Percentiles rank a stretch among this genome's conserved stretches.
These are phyloP conservation scores for Pleurotus tuoliensis DNA, from an alignment of 768 basidiomycete genomes.

Conservation along the genomic window DNA sequence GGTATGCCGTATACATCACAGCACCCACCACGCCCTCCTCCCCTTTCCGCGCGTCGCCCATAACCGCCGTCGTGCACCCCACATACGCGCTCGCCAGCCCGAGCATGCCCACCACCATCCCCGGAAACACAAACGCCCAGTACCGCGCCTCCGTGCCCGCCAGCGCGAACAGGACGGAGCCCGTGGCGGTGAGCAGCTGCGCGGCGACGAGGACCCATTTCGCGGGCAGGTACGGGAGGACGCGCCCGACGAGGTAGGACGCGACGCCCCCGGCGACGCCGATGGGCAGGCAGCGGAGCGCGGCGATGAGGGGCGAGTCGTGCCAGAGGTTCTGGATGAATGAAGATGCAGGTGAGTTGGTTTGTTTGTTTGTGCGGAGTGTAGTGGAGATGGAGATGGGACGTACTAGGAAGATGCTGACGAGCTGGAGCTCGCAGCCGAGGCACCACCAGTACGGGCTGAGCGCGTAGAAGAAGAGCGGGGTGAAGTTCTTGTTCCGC, in stretches of 20 bases:
- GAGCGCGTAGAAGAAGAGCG: slow-evolving; percentile 28
- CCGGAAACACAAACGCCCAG: slow-evolving; percentile 43
- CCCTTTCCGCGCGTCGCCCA: slow-evolving; percentile 9
- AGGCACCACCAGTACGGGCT: slow-evolving; percentile 14
- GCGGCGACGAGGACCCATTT: slow-evolving; percentile 32
- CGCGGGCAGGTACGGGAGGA: background rate
- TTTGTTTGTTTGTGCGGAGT: background rate
- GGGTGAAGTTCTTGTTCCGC: slow-evolving; percentile 34
- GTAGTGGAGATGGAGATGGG: background rate
- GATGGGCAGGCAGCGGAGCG: slow-evolving; percentile 22
- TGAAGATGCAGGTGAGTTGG: slow-evolving; percentile 14
- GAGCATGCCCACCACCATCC: slow-evolving; percentile 38
- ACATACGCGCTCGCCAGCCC: slow-evolving; percentile 37
- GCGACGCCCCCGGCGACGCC: background rate
- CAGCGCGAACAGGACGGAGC: slow-evolving; percentile 35
- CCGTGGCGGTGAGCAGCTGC: slow-evolving; percentile 27
- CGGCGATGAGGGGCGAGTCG: slow-evolving; percentile 29
- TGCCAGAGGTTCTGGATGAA: slow-evolving; percentile 22
- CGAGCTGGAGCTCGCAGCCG: slow-evolving; percentile 28
- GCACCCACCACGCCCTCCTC: slow-evolving; percentile 13
- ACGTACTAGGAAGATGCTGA: slow-evolving; percentile 21
- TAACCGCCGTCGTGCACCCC: slow-evolving; percentile 11
- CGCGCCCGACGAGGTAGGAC: background rate
- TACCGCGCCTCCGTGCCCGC: slow-evolving; percentile 33
- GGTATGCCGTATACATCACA: slow-evolving; percentile 11